Evolutionary conservation across 257 asterid species (phyloP).

Genomic region (Jaltomata sinuosa): DNA sequence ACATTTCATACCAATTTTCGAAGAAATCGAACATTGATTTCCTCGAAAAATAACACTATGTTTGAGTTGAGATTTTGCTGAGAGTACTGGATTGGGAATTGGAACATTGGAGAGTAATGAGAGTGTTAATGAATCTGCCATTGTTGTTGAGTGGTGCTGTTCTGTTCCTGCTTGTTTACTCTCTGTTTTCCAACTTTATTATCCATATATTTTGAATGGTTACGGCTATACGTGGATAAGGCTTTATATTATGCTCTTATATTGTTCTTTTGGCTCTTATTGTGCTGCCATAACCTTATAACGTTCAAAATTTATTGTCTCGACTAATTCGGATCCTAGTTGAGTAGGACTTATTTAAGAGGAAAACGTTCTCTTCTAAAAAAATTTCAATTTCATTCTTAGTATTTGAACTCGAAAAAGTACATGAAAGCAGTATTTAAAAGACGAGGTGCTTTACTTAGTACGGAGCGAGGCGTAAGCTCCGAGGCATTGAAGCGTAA

Average conservation of each 20-base stretch:
- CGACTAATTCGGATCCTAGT: too few species aligned
- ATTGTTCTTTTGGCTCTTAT: background rate
- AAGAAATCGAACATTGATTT: background rate
- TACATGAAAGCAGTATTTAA: too few species aligned
- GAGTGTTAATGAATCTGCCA: conserved; percentile 40
- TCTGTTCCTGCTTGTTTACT: background rate
- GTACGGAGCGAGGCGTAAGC: too few species aligned
- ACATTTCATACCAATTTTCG: conserved; percentile 7
- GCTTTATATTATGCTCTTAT: background rate
- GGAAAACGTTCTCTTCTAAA: too few species aligned
- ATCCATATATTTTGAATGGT: conserved; percentile 7
- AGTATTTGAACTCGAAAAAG: too few species aligned
- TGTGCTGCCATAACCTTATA: too few species aligned
- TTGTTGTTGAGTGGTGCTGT: conserved; percentile 5
- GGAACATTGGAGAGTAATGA: conserved; percentile 28
- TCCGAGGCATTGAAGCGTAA: too few species aligned
- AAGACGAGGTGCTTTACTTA: too few species aligned
- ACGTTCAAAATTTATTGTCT: too few species aligned
- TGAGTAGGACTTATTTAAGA: too few species aligned
- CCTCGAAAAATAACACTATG: background rate
- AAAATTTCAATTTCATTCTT: too few species aligned
- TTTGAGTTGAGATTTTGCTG: conserved; percentile 17
- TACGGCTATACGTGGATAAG: background rate
- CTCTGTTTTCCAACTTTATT: background rate
- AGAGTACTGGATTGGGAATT: conserved; percentile 18